Evolutionary conservation across 2,329 filamentous ascomycete species (phyloP).

Genomic region (Aspergillus melleus): DNA sequence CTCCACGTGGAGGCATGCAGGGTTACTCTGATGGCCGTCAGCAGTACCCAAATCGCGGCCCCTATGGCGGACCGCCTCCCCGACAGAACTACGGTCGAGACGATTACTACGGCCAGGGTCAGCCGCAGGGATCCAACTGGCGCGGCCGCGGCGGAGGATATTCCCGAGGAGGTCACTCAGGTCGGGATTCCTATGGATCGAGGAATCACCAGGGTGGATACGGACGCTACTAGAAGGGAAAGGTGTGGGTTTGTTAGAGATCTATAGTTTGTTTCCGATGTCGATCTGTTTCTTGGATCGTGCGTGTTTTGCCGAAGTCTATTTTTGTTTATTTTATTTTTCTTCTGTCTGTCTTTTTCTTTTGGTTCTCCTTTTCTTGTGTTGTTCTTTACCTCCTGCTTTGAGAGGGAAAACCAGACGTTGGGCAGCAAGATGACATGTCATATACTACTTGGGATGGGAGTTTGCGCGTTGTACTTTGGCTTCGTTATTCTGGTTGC

Average conservation of each 20-base stretch:
- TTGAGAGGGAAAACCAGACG: background rate
- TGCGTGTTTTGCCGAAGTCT: background rate
- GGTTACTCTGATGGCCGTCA: slow-evolving; percentile 20
- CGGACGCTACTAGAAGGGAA: slow-evolving; percentile 34
- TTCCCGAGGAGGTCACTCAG: slow-evolving; percentile 23
- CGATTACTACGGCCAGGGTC: slow-evolving; percentile 9
- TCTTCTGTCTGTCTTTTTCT: slow-evolving; percentile 6
- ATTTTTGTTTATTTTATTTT: slow-evolving; percentile 1
- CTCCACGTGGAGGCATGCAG: slow-evolving; percentile 36
- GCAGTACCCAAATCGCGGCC: slow-evolving; percentile 16
- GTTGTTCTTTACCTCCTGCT: background rate
- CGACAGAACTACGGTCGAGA: slow-evolving; percentile 24
- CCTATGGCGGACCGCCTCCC: slow-evolving; percentile 20
- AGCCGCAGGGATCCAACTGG: background rate
- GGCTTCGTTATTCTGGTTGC: background rate
- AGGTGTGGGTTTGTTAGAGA: background rate
- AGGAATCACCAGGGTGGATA: slow-evolving; percentile 38
- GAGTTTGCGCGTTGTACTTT: slow-evolving; percentile 6
- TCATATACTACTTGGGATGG: slow-evolving; percentile 5
- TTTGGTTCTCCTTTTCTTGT: slow-evolving; percentile 1
- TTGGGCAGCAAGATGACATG: background rate
- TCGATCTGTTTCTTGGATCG: slow-evolving; percentile 4
- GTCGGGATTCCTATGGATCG: slow-evolving; percentile 29
- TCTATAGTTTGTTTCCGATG: slow-evolving; percentile 5
- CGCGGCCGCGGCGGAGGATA: slow-evolving; percentile 25